These are phyloP conservation scores for Quercus lobata DNA, from an alignment of 331 rosid species.

Conservation along the genomic window DNA sequence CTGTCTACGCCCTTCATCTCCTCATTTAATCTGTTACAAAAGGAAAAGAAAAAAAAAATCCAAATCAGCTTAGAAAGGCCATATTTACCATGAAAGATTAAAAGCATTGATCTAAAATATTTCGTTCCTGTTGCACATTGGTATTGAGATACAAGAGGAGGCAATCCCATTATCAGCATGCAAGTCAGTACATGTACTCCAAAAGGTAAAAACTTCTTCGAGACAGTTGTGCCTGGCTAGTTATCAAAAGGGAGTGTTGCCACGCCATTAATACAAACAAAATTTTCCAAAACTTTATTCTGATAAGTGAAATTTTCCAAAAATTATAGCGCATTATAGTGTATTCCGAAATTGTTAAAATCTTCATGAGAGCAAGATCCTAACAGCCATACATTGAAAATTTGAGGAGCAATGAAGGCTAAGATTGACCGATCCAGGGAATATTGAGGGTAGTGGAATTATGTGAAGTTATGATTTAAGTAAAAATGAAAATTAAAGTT, in stretches of 20 bases:
- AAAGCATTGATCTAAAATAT: background rate
- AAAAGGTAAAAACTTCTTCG: too few relatives aligned
- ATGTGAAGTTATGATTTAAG: too few relatives aligned
- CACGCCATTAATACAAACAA: background rate
- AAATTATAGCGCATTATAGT: background rate
- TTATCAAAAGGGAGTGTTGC: too few relatives aligned
- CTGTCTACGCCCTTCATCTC: conserved; percentile 73
- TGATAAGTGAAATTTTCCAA: background rate
- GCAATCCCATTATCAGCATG: too few relatives aligned
- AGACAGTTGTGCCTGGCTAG: too few relatives aligned
- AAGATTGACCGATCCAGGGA: too few relatives aligned
- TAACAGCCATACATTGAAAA: background rate
- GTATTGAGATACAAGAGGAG: background rate
- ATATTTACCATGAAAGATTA: too few relatives aligned
- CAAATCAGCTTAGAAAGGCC: conserved; percentile 3
- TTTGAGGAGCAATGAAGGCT: too few relatives aligned
- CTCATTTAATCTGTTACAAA: conserved; percentile 65
- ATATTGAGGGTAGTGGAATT: too few relatives aligned
- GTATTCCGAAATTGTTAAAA: background rate
- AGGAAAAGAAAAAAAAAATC: background rate
- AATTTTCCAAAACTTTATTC: too few relatives aligned
- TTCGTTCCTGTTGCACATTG: background rate
- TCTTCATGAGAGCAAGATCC: background rate
- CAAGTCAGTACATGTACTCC: too few relatives aligned
- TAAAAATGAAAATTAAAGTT: too few relatives aligned